Evolutionary conservation across 1,284 basidiomycete species (phyloP), one percentile per base, ranked within the genome.

Genomic region (Hymenochaete sp.): DNA sequence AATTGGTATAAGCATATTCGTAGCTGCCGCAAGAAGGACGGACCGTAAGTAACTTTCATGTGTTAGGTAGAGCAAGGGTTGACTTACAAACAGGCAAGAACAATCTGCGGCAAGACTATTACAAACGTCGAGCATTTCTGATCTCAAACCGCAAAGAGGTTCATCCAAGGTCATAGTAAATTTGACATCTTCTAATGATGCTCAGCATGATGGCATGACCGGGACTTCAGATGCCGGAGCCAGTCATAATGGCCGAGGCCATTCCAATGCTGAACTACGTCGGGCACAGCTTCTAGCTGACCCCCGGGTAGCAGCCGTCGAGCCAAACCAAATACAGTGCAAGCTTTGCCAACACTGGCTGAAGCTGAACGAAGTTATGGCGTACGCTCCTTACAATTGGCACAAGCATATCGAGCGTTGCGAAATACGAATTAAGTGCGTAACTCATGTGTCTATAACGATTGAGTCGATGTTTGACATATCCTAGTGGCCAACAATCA

Each of bases 351-450:
- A 51, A 10, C 31, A 38, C 10, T 51, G 49, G 49, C 27, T 47
- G n/a, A 51, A 51, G 29, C 41, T 51, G 19, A 51, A 31, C n/a
- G 40, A 47, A 18, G 36, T 42, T 16, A 47, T 44, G 38, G 45
- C 38, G 19, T 51, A 51, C 42, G 45, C 45, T 4, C 36, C 45
- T 11, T 51, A 43, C 25, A 51, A 51, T 19, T 51, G 49, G 49
- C 44, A 39, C 16, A 51, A 51, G 32, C 49, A 51, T 18, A 44
- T 47, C 35, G 29, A 35, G 25, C 19, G 45, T 16, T 51, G 49
- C 25, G 45, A 43, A 13, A 31, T 21, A 13, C 38, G 44, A 22
- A 35, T 24, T 16, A 39, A 19, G 43, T 44, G 28, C 25, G 24
- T n/a, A n/a, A n/a, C n/a, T n/a, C n/a, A n/a, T n/a, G n/a, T n/a